Evolutionary conservation across 2,329 filamentous ascomycete species (phyloP).

Genomic region (Claviceps monticola): DNA sequence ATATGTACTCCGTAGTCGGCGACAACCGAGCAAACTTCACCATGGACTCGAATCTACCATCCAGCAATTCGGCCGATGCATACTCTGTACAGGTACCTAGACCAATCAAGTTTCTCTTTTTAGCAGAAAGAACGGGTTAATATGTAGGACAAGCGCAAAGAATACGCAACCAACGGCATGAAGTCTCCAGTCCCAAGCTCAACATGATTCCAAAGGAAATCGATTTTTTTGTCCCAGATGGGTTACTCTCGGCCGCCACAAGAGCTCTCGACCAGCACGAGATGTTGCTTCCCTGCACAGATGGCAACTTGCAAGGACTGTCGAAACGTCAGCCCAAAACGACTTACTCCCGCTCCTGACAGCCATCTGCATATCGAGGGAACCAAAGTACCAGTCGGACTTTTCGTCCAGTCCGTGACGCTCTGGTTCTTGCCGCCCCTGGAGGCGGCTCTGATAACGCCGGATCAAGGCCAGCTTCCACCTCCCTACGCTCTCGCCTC

Average conservation of each 20-base stretch:
- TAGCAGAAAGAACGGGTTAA: too few relatives aligned
- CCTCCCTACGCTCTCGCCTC: neutral
- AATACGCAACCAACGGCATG: too few relatives aligned
- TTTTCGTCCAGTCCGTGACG: neutral
- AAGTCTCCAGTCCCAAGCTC: neutral
- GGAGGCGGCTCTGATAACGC: neutral
- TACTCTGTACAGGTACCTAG: too few relatives aligned
- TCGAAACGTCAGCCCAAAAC: neutral
- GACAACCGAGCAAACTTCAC: too few relatives aligned
- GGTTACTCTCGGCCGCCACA: neutral
- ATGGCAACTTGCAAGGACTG: slow-evolving; percentile 1
- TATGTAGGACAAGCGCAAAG: too few relatives aligned
- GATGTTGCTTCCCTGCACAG: neutral
- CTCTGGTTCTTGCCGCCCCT: slow-evolving; percentile 2
- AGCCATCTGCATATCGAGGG: neutral
- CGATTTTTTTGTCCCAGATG: slow-evolving; percentile 1
- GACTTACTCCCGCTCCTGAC: neutral
- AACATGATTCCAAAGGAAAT: neutral
- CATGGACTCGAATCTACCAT: too few relatives aligned
- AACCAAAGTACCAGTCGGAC: neutral
- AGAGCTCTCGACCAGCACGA: neutral
- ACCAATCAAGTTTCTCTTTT: too few relatives aligned
- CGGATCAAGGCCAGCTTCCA: neutral
- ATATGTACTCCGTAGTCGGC: too few relatives aligned
- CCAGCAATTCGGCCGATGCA: too few relatives aligned